phyloP scores from a whole-genome alignment of 768 basidiomycete species.

The Cubamyces sp. region DNA sequence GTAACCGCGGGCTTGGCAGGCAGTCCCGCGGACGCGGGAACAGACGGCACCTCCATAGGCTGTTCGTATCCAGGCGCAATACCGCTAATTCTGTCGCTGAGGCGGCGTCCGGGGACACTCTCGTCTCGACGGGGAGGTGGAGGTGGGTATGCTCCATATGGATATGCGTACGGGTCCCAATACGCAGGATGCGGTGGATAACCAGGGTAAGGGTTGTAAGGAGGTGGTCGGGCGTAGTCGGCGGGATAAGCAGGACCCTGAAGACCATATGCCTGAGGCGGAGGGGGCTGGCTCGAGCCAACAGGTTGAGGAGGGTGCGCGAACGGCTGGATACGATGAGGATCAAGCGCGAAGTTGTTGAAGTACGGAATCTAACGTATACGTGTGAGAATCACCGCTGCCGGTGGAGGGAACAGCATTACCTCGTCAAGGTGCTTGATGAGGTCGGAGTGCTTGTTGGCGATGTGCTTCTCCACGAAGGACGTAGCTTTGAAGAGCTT shows the following conservation, averaged over 20 bases:
- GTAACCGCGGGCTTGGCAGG: slow-evolving; percentile 73
- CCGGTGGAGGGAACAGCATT: slow-evolving; percentile 29
- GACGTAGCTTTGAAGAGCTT: slow-evolving; percentile 98
- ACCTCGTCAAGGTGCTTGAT: slow-evolving; percentile 87
- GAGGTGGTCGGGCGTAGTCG: slow-evolving; percentile 43
- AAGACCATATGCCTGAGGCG: slow-evolving; percentile 85
- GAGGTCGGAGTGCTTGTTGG: slow-evolving; percentile 90
- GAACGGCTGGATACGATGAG: slow-evolving; percentile 88
- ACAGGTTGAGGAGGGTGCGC: slow-evolving; percentile 71
- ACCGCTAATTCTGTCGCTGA: slow-evolving; percentile 84
- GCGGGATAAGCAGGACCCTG: slow-evolving; percentile 53
- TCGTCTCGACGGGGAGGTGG: slow-evolving; percentile 60
- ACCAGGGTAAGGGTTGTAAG: slow-evolving; percentile 50
- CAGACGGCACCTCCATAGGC: slow-evolving; percentile 41
- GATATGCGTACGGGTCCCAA: slow-evolving; percentile 52
- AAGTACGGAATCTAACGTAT: slow-evolving; percentile 75
- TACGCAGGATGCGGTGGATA: slow-evolving; percentile 45
- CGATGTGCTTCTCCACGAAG: slow-evolving; percentile 97
- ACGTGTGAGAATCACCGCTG: background rate
- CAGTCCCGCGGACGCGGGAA: slow-evolving; percentile 69
- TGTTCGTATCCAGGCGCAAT: slow-evolving; percentile 58
- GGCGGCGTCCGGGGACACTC: slow-evolving; percentile 57
- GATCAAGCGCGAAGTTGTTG: slow-evolving; percentile 97
- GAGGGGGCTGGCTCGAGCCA: slow-evolving; percentile 73
- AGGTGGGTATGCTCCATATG: slow-evolving; percentile 43